A percentile compares a stretch with the other conserved stretches of the same genome.
Evolutionary conservation across 1,139 yeast species (phyloP).

Genomic region (Saccharomyces hybrid): DNA sequence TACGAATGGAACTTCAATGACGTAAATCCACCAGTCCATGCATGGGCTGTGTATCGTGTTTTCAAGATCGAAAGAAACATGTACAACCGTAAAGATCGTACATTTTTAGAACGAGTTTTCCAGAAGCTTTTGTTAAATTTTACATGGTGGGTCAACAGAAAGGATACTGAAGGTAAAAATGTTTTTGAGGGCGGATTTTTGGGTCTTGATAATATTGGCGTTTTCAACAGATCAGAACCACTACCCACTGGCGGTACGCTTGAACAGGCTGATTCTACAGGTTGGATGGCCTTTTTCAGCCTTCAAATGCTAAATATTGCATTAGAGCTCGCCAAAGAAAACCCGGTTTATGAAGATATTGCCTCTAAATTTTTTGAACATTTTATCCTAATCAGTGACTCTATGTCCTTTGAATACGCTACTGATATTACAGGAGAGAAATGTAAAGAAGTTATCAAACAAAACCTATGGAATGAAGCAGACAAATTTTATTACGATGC

Average conservation of each 20-base stretch:
- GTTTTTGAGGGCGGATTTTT: conserved; percentile 93
- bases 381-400: conserved; percentile 86
- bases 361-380: conserved; percentile 96
- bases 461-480: conserved; percentile 82
- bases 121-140: conserved; percentile 84
- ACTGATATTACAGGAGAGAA: conserved; percentile 29
- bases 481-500: conserved; percentile 91
- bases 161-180: conserved; percentile 81
- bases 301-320: conserved; percentile 92
- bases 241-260: conserved; percentile 87
- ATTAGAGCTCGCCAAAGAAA: conserved; percentile 76
- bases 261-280: conserved; percentile 95
- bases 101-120: conserved; percentile 83
- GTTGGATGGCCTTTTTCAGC: conserved; percentile 96
- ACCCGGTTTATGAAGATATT: conserved; percentile 86
- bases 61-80: conserved; percentile 84
- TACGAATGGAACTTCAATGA: conserved; percentile 96
- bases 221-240: conserved; percentile 90
- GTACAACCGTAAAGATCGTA: conserved; percentile 75
- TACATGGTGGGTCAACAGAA: conserved; percentile 98
- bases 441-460: conserved; percentile 43
- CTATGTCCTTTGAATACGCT: conserved; percentile 58
- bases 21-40: conserved; percentile 96
- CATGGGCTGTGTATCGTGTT: conserved; percentile 91
- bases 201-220: conserved; percentile 90